Percentiles rank a stretch among this genome's conserved stretches.
Conservation (phyloP, 306 rosid genomes). For the Cicer bijugum region DNA sequence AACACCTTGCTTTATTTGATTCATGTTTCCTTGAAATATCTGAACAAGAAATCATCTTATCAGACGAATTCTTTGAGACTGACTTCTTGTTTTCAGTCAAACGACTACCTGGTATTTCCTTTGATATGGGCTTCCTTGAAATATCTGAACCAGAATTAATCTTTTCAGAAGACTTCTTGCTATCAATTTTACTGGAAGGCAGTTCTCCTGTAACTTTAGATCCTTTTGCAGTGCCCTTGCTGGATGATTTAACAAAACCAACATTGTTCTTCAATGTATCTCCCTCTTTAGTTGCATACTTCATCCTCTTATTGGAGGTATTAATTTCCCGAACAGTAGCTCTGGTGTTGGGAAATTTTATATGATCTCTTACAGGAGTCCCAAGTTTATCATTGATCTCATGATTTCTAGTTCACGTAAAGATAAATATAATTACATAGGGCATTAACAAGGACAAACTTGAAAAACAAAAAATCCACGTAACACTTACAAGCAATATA, state of each 20-base stretch:
- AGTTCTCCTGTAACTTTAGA: constrained; percentile 48
- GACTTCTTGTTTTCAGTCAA: constrained; percentile 43
- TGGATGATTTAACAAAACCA: constrained; percentile 43
- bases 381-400: constrained; percentile 64
- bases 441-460: constrained; percentile 38
- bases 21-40: constrained; percentile 49
- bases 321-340: constrained; percentile 41
- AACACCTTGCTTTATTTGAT: constrained; percentile 36
- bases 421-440: constrained; percentile 36
- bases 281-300: constrained; percentile 46
- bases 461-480: constrained; percentile 20
- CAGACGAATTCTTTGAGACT: constrained; percentile 35
- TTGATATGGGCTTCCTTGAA: not conserved
- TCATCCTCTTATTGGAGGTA: constrained; percentile 42
- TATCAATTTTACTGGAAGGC: constrained; percentile 44
- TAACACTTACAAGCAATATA: constrained; percentile 86
- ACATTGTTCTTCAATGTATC: constrained; percentile 43
- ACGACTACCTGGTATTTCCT: not conserved
- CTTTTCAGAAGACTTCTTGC: constrained; percentile 24
- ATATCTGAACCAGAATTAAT: not conserved
- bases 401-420: constrained; percentile 65
- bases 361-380: constrained; percentile 74
- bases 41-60: constrained; percentile 48
- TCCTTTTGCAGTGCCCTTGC: constrained; percentile 45
- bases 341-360: constrained; percentile 62